phyloP scores from a whole-genome alignment of 176 grass and related monocot genomes.

The Cenchrus purpureus region DNA sequence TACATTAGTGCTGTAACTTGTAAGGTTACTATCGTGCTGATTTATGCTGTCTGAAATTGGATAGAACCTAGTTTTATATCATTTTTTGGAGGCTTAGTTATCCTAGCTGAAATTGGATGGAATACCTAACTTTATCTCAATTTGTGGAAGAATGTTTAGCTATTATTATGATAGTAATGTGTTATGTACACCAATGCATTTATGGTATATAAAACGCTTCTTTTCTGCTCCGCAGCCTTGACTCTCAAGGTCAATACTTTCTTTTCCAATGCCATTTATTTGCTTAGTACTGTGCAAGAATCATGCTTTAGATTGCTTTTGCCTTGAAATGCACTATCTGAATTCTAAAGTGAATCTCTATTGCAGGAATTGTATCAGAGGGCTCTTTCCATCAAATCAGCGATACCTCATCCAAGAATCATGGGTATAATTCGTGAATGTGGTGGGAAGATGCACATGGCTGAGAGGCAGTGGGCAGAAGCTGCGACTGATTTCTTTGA shows the following conservation, averaged over 20 bases:
- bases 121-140: neutral
- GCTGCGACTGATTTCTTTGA: slow-evolving; percentile 99
- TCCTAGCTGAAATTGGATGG: neutral
- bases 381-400: slow-evolving; percentile 99
- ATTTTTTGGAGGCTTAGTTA: neutral
- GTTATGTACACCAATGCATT: neutral
- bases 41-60: neutral
- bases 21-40: neutral
- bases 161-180: neutral
- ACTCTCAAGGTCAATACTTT: neutral
- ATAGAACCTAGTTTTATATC: neutral
- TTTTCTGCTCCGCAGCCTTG: neutral
- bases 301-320: neutral
- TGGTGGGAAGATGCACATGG: slow-evolving; percentile 99
- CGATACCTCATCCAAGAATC: slow-evolving; percentile 98
- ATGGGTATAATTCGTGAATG: slow-evolving; percentile 99
- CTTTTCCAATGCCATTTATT: neutral
- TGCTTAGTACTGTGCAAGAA: slow-evolving; percentile 1
- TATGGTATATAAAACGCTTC: neutral
- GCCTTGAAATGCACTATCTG: slow-evolving; percentile 24
- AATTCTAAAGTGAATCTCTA: slow-evolving; percentile 23
- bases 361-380: slow-evolving; percentile 88
- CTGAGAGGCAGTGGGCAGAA: slow-evolving; percentile 91
- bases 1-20: neutral
- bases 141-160: neutral